Conservation (phyloP, 768 basidiomycete genomes). For the Leccinellum rugosiceps region DNA sequence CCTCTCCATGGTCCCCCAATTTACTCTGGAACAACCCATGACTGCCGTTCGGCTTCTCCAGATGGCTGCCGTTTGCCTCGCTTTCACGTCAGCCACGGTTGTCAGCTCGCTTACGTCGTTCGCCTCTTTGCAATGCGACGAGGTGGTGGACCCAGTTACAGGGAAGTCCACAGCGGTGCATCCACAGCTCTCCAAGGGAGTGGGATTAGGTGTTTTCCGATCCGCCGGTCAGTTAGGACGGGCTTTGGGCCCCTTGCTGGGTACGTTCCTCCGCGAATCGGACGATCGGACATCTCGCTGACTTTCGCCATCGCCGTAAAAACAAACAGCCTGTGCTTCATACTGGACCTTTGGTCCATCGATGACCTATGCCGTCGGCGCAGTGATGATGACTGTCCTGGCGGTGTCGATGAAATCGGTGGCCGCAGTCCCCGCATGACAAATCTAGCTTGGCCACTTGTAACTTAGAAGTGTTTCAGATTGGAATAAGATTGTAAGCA, state of each 20-base stretch:
- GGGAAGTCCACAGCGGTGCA: slow-evolving; percentile 55
- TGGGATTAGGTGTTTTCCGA: slow-evolving; percentile 80
- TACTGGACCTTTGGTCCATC: slow-evolving; percentile 90
- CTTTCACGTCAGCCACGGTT: slow-evolving; percentile 93
- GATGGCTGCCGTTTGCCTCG: slow-evolving; percentile 77
- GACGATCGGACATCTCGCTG: slow-evolving; percentile 2
- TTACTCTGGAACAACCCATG: slow-evolving; percentile 39
- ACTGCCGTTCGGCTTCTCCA: slow-evolving; percentile 54
- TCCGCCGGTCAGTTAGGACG: slow-evolving; percentile 94
- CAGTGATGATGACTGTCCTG: slow-evolving; percentile 61
- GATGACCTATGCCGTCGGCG: slow-evolving; percentile 64
- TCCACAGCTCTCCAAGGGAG: slow-evolving; percentile 76
- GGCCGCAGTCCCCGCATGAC: slow-evolving; percentile 15
- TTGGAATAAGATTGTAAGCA: not conserved
- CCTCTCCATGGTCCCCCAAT: slow-evolving; percentile 67
- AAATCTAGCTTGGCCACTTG: not conserved
- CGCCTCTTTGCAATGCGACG: slow-evolving; percentile 89
- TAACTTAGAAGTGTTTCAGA: slow-evolving; percentile 1
- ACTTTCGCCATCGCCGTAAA: slow-evolving; percentile 5
- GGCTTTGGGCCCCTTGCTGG: slow-evolving; percentile 88
- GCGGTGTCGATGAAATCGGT: slow-evolving; percentile 55
- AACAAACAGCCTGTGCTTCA: slow-evolving; percentile 79
- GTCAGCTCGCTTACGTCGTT: slow-evolving; percentile 90
- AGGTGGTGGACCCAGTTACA: slow-evolving; percentile 53
- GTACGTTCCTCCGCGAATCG: slow-evolving; percentile 38